Evolutionary conservation across 495 filamentous ascomycete species (phyloP).

Genomic region (Aspergillus heteromorphus): DNA sequence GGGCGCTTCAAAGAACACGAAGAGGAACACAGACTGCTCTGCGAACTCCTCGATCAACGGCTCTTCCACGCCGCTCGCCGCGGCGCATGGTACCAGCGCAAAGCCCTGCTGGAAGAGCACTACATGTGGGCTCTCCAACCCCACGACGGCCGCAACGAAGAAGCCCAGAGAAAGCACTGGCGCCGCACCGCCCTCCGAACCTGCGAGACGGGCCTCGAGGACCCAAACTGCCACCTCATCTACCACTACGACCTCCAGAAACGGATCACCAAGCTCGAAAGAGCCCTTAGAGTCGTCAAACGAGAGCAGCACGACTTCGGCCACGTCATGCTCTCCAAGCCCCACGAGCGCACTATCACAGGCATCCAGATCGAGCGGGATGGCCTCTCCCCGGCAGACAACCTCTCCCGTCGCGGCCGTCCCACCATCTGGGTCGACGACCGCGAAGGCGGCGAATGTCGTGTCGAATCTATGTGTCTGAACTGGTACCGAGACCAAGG

Average conservation of each 20-base stretch:
- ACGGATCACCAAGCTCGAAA: conserved; percentile 84
- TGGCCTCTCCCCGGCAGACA: conserved; percentile 19
- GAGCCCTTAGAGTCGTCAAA: conserved; percentile 72
- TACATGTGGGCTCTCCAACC: conserved; percentile 71
- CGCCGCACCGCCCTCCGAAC: conserved; percentile 71
- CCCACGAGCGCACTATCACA: conserved; percentile 66
- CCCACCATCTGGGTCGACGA: conserved; percentile 89
- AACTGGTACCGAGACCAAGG: conserved; percentile 75
- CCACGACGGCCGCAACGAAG: conserved; percentile 45
- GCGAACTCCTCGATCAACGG: conserved; percentile 71
- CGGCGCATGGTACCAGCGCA: conserved; percentile 94
- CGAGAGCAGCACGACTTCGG: conserved; percentile 90
- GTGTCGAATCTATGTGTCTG: conserved; percentile 90
- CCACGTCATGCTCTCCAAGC: conserved; percentile 69
- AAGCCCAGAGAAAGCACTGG: conserved; percentile 77
- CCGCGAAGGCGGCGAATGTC: conserved; percentile 61
- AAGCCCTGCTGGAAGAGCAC: conserved; percentile 89
- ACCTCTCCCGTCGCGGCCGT: conserved; percentile 42
- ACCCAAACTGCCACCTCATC: conserved; percentile 81
- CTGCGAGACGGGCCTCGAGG: conserved; percentile 81
- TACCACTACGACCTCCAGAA: conserved; percentile 95
- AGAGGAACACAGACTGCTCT: conserved; percentile 69
- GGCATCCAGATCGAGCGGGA: conserved; percentile 70
- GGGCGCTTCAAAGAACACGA: conserved; percentile 76
- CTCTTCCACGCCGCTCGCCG: conserved; percentile 81